Percentiles rank a stretch among this genome's conserved stretches.
Conservation (phyloP, 257 asterid genomes). For the Ilex asprella region DNA sequence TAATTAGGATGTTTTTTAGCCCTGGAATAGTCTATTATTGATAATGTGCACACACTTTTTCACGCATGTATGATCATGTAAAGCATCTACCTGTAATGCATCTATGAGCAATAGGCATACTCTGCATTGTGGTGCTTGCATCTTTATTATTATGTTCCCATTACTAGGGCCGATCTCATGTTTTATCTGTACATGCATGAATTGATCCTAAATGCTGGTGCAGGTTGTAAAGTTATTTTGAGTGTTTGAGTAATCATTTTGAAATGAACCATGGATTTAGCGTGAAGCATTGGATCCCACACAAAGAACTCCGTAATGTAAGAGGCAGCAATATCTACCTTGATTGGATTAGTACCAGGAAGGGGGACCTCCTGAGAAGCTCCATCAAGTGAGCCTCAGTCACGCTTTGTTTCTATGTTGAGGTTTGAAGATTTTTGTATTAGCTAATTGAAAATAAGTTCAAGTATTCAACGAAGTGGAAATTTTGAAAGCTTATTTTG, state of each 20-base stretch:
- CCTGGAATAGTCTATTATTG: too few relatives aligned
- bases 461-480: background rate
- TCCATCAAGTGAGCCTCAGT: slow-evolving; percentile 96
- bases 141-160: background rate
- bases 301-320: slow-evolving; percentile 91
- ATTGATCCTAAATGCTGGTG: background rate
- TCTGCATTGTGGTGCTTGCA: background rate
- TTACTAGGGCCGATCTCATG: too few relatives aligned
- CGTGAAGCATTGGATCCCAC: slow-evolving; percentile 99
- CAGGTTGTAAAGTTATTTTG: background rate
- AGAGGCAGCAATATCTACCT: slow-evolving; percentile 53
- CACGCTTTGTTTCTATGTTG: slow-evolving; percentile 45
- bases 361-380: slow-evolving; percentile 99
- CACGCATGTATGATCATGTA: background rate
- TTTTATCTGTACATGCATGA: background rate
- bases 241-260: slow-evolving; percentile 18
- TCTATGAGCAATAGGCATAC: background rate
- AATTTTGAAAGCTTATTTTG: background rate
- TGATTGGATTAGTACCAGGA: slow-evolving; percentile 97
- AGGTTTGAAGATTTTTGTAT: slow-evolving; percentile 42
- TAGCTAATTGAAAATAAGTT: background rate
- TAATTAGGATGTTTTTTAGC: too few relatives aligned
- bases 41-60: too few relatives aligned
- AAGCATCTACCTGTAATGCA: background rate
- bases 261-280: slow-evolving; percentile 25